Evolutionary conservation across 163 green algal genomes (phyloP).

Genomic region (Chlorella variabilis): DNA sequence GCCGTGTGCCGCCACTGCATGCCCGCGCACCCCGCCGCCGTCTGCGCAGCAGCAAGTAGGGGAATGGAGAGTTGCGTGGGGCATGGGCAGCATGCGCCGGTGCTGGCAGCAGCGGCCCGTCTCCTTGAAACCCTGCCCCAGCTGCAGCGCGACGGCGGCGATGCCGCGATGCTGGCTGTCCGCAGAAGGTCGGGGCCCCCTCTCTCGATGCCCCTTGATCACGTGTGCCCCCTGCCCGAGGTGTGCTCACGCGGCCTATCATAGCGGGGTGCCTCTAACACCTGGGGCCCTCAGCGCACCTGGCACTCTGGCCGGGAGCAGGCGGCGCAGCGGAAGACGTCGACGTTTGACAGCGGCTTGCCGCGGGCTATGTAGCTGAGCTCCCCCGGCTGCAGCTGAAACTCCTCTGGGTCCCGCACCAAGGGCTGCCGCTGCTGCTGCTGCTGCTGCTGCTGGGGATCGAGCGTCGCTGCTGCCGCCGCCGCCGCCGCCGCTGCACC

Average conservation of each 20-base stretch:
- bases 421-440: background rate
- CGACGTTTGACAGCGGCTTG: constrained; percentile 42
- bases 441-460: constrained; percentile 5
- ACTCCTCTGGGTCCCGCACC: constrained; percentile 27
- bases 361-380: constrained; percentile 67
- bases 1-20: constrained; percentile 73
- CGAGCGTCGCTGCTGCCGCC: background rate
- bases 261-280: constrained; percentile 30
- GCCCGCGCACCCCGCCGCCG: constrained; percentile 51
- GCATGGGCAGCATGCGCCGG: too few relatives aligned
- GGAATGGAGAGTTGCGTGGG: too few relatives aligned
- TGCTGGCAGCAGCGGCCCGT: too few relatives aligned
- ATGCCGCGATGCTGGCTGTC: too few relatives aligned
- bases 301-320: constrained; percentile 71
- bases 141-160: too few relatives aligned
- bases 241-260: too few relatives aligned
- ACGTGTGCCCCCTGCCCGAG: too few relatives aligned
- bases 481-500: background rate
- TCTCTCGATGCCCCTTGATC: too few relatives aligned
- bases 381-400: constrained; percentile 57
- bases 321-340: constrained; percentile 81
- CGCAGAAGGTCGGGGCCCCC: too few relatives aligned
- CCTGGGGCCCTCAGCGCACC: too few relatives aligned
- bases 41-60: constrained; percentile 41
- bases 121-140: too few relatives aligned